A percentile compares a stretch with the other conserved stretches of the same genome.
These are phyloP conservation scores for Neodidymelliopsis sp. DNA, from an alignment of 2,329 filamentous ascomycete genomes.

Conservation along the genomic window DNA sequence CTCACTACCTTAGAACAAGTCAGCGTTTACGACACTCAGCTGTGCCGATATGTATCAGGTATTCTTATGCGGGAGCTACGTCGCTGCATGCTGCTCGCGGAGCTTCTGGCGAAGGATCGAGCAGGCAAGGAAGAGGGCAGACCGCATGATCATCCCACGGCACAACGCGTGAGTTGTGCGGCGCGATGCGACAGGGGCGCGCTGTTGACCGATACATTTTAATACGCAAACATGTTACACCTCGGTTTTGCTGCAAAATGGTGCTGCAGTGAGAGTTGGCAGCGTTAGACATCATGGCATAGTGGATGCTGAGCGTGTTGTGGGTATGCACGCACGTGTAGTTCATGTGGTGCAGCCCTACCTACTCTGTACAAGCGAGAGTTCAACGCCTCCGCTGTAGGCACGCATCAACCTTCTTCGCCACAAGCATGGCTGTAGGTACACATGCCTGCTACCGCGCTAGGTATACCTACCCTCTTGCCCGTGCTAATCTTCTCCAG, in stretches of 20 bases:
- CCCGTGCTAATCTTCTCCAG: slow-evolving; percentile 2
- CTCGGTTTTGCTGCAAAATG: not conserved
- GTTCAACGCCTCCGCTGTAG: not conserved
- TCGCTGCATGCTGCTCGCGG: slow-evolving; percentile 1
- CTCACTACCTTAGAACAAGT: no score
- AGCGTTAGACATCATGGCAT: not conserved
- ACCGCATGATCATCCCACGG: slow-evolving; percentile 2
- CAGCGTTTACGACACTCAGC: not conserved
- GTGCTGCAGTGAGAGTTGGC: not conserved
- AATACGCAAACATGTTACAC: not conserved
- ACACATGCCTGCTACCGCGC: not conserved
- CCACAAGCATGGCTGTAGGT: slow-evolving; percentile 13
- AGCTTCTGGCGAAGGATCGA: slow-evolving; percentile 5
- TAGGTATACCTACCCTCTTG: no score
- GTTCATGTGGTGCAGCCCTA: not conserved
- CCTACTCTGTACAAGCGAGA: not conserved
- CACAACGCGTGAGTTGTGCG: no score
- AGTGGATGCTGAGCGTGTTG: not conserved
- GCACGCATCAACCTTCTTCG: not conserved
- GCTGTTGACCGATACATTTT: not conserved
- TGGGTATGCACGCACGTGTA: not conserved
- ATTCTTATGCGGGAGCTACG: not conserved
- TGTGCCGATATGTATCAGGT: not conserved
- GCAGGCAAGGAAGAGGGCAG: slow-evolving; percentile 2
- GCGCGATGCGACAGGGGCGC: not conserved